Percentiles rank a stretch among this genome's conserved stretches.
These are phyloP conservation scores for Phaeosphaeriaceae sp. DNA, from an alignment of 2,329 filamentous ascomycete genomes.

Conservation along the genomic window DNA sequence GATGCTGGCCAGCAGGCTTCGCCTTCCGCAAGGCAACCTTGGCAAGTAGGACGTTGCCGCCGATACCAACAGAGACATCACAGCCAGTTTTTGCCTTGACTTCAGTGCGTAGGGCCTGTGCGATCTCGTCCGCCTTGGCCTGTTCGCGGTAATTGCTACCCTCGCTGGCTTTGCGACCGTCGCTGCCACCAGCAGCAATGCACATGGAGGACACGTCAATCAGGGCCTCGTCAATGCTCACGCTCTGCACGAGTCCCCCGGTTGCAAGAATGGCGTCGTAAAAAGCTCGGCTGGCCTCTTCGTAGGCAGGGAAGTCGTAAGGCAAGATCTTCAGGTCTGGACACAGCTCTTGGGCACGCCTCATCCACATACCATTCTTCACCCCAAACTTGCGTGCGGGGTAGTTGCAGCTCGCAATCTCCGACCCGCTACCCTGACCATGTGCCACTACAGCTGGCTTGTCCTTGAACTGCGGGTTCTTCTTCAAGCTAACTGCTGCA, in stretches of 20 bases:
- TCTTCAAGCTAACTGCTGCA: conserved; percentile 86
- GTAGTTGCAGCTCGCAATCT: conserved; percentile 98
- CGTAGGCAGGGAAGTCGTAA: conserved; percentile 94
- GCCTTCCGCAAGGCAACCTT: conserved; percentile 90
- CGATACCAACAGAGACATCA: conserved; percentile 86
- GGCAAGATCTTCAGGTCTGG: conserved; percentile 87
- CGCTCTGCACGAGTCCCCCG: conserved; percentile 88
- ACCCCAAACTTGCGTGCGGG: conserved; percentile 83
- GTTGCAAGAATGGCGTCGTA: conserved; percentile 83
- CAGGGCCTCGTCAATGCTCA: conserved; percentile 94
- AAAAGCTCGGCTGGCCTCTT: conserved; percentile 86
- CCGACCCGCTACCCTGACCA: conserved; percentile 81
- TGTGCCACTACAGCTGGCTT: conserved; percentile 92
- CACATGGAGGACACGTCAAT: conserved; percentile 81
- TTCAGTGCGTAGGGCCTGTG: conserved; percentile 65
- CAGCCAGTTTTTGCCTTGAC: conserved; percentile 6
- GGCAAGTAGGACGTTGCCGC: conserved; percentile 86
- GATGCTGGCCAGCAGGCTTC: conserved; percentile 92
- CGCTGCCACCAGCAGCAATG: conserved; percentile 68
- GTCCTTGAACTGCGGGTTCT: conserved; percentile 74
- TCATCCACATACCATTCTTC: conserved; percentile 99
- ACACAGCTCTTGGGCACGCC: conserved; percentile 80
- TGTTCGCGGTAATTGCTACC: conserved; percentile 79
- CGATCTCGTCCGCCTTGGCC: conserved; percentile 76
- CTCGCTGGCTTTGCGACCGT: conserved; percentile 70